These are phyloP conservation scores for Paramecium sonneborni DNA, from an alignment of 73 alveolate genomes.

Conservation along the genomic window DNA sequence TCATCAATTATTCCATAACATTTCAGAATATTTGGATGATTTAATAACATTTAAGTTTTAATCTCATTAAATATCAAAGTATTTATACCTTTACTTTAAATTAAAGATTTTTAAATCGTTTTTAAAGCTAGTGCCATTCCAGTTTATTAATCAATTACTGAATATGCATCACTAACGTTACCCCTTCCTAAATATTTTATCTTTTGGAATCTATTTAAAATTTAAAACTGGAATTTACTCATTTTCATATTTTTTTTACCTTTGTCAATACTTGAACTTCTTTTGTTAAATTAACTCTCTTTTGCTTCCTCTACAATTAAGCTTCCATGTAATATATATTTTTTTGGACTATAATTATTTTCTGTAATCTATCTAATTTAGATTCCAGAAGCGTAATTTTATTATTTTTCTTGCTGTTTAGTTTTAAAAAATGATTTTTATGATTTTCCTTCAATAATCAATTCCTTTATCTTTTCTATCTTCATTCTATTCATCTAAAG, in stretches of 20 bases:
- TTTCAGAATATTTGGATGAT: slow-evolving; percentile 26
- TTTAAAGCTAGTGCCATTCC: background rate
- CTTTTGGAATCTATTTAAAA: background rate
- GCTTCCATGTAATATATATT: background rate
- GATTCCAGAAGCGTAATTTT: background rate
- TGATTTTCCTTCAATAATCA: background rate
- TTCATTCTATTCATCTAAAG: background rate
- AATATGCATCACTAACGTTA: background rate
- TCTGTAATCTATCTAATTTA: background rate
- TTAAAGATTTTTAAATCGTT: background rate
- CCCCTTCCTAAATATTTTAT: background rate
- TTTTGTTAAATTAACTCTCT: background rate
- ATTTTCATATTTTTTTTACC: background rate
- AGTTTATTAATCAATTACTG: background rate
- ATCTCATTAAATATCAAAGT: background rate
- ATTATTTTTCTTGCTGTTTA: background rate
- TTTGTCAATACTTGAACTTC: background rate
- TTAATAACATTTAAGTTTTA: background rate
- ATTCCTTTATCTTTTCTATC: background rate
- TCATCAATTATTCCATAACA: background rate
- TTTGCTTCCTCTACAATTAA: background rate
- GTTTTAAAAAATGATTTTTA: background rate
- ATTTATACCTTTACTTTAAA: background rate
- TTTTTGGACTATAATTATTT: background rate
- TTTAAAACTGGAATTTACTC: background rate